Base-by-base conservation (phyloP, 208 protist species). In the Histomonas meleagridis region DNA sequence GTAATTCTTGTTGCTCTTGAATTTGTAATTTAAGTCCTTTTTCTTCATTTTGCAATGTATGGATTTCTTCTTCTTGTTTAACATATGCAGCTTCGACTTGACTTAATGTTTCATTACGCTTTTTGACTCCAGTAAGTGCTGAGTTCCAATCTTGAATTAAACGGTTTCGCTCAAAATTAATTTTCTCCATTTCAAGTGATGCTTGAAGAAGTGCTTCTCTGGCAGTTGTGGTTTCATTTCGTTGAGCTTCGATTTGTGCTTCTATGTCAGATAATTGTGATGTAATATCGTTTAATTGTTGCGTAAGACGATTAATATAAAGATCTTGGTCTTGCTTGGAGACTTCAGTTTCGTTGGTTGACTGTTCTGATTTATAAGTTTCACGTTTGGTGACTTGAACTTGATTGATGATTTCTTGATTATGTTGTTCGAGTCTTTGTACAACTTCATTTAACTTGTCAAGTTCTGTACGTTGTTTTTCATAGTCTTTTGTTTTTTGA, bases 321-420 rank as follows among this genome's bases (percentile, higher is more conserved):
- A 86, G 16, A 86, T 86, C 76, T 55, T 86, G 76, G 9, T 86
- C 76, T 43, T 43, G 43, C 32, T 86, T 86, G n/a, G 76, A 51
- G 0, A 55, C 76, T 86, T 86, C 76, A 38, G 76, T 86, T 86
- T 86, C 76, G 38, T 40, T 55, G 7, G 76, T 46, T 18, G 76
- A 32, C 32, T 86, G 76, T n/a, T 86, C 76, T 9, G 76, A 86
- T 86, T 86, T 86, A 38, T 86, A 86, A 1, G 76, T n/a, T 55
- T 86, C 14, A 40, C 76, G 23, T 18, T 46, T 12, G 10, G 76
- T 40, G 2, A 43, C 76, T 53, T 43, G 40, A 21, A 46, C 32
- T 86, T 86, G 46, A 14, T 28, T 32, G 0, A n/a, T n/a, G 26
- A 86, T 12, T 86, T 86, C 46, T n/a, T 51, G 46, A 86, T 86